phyloP scores from a whole-genome alignment of 208 protist species.

The Vickermania spadyakhi region DNA sequence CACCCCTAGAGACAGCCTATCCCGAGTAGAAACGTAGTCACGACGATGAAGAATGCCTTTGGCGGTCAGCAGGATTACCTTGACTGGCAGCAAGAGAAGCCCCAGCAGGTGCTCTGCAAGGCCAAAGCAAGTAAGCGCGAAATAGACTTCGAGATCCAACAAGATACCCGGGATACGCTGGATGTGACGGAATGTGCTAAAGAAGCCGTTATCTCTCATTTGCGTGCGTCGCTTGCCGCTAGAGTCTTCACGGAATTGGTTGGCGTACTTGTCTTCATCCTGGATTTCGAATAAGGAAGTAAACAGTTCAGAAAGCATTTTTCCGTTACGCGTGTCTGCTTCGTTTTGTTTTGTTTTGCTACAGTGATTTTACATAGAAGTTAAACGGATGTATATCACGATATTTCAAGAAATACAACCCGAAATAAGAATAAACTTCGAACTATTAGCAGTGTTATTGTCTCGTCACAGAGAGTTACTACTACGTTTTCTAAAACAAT shows the following conservation, averaged over 20 bases:
- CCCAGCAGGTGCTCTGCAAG: slow-evolving; percentile 23
- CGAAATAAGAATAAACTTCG: too few relatives aligned
- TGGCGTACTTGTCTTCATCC: not conserved
- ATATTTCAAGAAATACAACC: too few relatives aligned
- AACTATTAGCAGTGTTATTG: too few relatives aligned
- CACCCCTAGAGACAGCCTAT: slow-evolving; percentile 16
- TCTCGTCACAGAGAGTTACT: too few relatives aligned
- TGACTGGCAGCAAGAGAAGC: slow-evolving; percentile 19
- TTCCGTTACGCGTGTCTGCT: too few relatives aligned
- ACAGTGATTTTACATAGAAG: too few relatives aligned
- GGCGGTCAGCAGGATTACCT: slow-evolving; percentile 14
- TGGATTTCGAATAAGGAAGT: not conserved
- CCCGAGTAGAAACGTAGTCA: slow-evolving; percentile 4
- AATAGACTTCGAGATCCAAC: slow-evolving; percentile 26
- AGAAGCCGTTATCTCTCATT: not conserved
- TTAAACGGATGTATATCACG: too few relatives aligned
- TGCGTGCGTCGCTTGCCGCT: not conserved
- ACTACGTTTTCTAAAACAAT: too few relatives aligned
- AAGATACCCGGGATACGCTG: slow-evolving; percentile 18
- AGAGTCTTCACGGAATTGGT: not conserved
- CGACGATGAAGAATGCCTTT: too few relatives aligned
- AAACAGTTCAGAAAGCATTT: too few relatives aligned
- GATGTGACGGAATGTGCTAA: slow-evolving; percentile 15
- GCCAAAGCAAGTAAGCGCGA: slow-evolving; percentile 17
- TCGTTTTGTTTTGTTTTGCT: too few relatives aligned